Evolutionary conservation across 176 grass and related monocot genomes (phyloP).

Genomic region (Canna indica): DNA sequence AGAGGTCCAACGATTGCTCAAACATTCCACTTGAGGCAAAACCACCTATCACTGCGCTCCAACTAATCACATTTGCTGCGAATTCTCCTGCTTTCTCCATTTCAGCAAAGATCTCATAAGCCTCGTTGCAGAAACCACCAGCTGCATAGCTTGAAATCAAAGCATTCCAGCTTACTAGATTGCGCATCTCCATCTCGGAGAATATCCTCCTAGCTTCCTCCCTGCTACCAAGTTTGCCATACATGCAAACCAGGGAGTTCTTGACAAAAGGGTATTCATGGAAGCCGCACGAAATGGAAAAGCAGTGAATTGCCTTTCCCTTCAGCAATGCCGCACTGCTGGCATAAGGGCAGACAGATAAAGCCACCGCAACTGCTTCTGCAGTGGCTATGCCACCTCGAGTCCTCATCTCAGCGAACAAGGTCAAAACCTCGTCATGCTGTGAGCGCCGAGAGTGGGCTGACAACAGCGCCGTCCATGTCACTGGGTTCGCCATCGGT

Average conservation of each 20-base stretch:
- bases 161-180: conserved; percentile 45
- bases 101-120: conserved; percentile 22
- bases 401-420: conserved; percentile 34
- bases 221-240: conserved; percentile 40
- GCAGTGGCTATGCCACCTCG: conserved; percentile 29
- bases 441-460: conserved; percentile 34
- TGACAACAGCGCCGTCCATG: conserved; percentile 50
- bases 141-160: conserved; percentile 45
- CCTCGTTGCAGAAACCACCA: conserved; percentile 27
- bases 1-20: conserved; percentile 35
- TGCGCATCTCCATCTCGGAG: neutral
- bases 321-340: conserved; percentile 15
- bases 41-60: conserved; percentile 49
- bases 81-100: conserved; percentile 23
- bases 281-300: conserved; percentile 26
- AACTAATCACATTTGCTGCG: conserved; percentile 45
- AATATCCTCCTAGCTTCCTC: conserved; percentile 31
- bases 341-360: conserved; percentile 43
- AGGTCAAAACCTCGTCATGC: conserved; percentile 26
- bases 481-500: conserved; percentile 22
- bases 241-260: conserved; percentile 60
- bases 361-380: conserved; percentile 32
- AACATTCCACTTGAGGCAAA: conserved; percentile 21
- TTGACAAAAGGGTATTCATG: conserved; percentile 32
- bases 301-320: conserved; percentile 37